Percentiles rank a stretch among this genome's conserved stretches.
Conservation (phyloP, 2,329 filamentous ascomycete species). For the Alternaria consortialis region DNA sequence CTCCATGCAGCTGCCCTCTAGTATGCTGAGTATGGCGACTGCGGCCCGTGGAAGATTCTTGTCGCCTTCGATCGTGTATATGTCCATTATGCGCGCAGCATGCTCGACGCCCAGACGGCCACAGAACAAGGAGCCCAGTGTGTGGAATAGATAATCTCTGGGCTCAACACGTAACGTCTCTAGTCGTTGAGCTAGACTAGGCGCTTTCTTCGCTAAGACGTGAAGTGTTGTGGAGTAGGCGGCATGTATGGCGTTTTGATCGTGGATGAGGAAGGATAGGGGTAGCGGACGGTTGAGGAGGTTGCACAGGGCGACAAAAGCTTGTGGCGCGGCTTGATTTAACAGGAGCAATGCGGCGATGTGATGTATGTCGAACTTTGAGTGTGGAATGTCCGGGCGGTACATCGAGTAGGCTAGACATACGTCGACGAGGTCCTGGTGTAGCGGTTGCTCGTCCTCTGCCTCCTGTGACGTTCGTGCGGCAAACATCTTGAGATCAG, state of each 20-base stretch:
- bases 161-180: slow-evolving; percentile 55
- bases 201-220: slow-evolving; percentile 71
- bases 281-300: slow-evolving; percentile 78
- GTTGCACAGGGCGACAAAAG: slow-evolving; percentile 79
- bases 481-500: slow-evolving; percentile 77
- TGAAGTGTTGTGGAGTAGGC: slow-evolving; percentile 75
- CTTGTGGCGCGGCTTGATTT: slow-evolving; percentile 70
- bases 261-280: slow-evolving; percentile 77
- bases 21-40: slow-evolving; percentile 68
- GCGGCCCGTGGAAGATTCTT: slow-evolving; percentile 74
- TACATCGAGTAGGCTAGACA: slow-evolving; percentile 84
- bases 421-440: slow-evolving; percentile 74
- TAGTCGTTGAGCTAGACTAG: slow-evolving; percentile 69
- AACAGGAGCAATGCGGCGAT: slow-evolving; percentile 78
- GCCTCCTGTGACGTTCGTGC: slow-evolving; percentile 37
- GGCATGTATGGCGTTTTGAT: slow-evolving; percentile 72
- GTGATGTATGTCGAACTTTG: slow-evolving; percentile 74
- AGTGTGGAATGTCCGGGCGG: slow-evolving; percentile 79
- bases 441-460: slow-evolving; percentile 67
- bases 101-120: slow-evolving; percentile 72
- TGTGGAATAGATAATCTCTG: slow-evolving; percentile 63
- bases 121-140: slow-evolving; percentile 71
- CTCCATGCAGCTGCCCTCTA: slow-evolving; percentile 57
- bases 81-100: slow-evolving; percentile 78
- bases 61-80: slow-evolving; percentile 85